Conservation (phyloP, 148 eudicot genomes). For the Rhododendron ovatum region DNA sequence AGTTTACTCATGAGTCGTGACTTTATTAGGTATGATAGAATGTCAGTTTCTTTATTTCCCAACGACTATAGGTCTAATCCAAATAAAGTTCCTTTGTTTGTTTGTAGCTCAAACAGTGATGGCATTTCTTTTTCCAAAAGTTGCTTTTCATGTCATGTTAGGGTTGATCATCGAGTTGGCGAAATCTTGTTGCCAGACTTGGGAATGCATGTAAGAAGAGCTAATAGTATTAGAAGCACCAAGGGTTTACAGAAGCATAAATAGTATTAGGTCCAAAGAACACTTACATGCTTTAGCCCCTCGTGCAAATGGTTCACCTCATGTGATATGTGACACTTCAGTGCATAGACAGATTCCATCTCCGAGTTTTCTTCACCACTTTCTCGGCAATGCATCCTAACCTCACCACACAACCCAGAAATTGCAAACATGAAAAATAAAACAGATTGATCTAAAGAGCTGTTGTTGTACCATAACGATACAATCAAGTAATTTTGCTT, state of each 20-base stretch:
- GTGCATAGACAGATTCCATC: conserved; percentile 71
- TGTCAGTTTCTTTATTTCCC: background rate
- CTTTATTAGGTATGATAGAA: background rate
- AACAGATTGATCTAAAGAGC: too few relatives aligned
- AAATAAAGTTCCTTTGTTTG: background rate
- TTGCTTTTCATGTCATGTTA: background rate
- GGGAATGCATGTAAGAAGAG: background rate
- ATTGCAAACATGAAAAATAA: too few relatives aligned
- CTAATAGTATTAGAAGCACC: background rate
- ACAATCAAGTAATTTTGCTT: background rate
- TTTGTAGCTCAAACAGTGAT: background rate
- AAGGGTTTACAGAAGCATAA: background rate
- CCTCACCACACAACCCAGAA: conserved; percentile 9
- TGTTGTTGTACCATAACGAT: background rate
- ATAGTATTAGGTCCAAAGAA: background rate
- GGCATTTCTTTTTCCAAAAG: background rate
- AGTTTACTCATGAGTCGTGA: background rate
- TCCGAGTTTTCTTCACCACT: conserved; percentile 97
- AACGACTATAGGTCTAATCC: background rate
- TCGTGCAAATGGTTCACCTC: conserved; percentile 98
- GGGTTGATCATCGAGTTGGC: background rate
- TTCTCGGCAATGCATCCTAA: conserved; percentile 91
- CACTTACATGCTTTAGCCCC: conserved; percentile 85
- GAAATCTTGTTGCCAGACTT: background rate
- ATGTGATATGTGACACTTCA: conserved; percentile 94